phyloP scores from a whole-genome alignment of 805 yeast genomes.

The Candida ipomoeae region DNA sequence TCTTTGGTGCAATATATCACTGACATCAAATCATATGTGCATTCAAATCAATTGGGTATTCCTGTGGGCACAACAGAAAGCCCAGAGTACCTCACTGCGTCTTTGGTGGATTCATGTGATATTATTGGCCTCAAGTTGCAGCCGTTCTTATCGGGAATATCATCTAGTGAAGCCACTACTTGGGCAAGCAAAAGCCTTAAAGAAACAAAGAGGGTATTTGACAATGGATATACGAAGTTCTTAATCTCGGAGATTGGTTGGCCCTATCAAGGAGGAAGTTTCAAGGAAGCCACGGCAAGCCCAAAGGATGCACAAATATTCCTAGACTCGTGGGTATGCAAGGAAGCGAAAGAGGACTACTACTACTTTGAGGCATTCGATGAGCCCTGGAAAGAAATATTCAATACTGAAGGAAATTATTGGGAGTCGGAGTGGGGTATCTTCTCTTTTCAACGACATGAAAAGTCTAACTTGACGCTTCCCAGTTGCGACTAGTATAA shows the following conservation, averaged over 20 bases:
- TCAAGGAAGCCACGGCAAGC: constrained; percentile 46
- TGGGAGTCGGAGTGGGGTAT: constrained; percentile 79
- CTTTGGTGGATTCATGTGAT: constrained; percentile 45
- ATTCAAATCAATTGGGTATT: constrained; percentile 30
- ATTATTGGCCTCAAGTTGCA: constrained; percentile 60
- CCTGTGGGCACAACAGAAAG: constrained; percentile 64
- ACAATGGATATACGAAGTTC: constrained; percentile 26
- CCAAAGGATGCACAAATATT: constrained; percentile 42
- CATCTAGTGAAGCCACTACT: constrained; percentile 41
- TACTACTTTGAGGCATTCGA: constrained; percentile 68
- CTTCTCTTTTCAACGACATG: constrained; percentile 24
- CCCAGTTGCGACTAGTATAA: not conserved
- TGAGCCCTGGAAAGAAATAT: constrained; percentile 63
- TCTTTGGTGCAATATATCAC: constrained; percentile 41
- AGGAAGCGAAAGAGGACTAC: constrained; percentile 40
- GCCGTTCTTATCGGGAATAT: constrained; percentile 63
- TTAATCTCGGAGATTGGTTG: constrained; percentile 65
- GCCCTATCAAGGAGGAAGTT: constrained; percentile 62
- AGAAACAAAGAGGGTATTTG: constrained; percentile 28
- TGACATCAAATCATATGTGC: constrained; percentile 37
- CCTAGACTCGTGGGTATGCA: constrained; percentile 50
- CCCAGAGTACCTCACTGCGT: constrained; percentile 42
- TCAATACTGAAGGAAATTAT: constrained; percentile 41
- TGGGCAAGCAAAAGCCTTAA: constrained; percentile 40
- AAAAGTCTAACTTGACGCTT: constrained; percentile 1